Evolutionary conservation across 345 rosid genomes (phyloP), one percentile per base, ranked within the genome.

Genomic region (Litchi chinensis): DNA sequence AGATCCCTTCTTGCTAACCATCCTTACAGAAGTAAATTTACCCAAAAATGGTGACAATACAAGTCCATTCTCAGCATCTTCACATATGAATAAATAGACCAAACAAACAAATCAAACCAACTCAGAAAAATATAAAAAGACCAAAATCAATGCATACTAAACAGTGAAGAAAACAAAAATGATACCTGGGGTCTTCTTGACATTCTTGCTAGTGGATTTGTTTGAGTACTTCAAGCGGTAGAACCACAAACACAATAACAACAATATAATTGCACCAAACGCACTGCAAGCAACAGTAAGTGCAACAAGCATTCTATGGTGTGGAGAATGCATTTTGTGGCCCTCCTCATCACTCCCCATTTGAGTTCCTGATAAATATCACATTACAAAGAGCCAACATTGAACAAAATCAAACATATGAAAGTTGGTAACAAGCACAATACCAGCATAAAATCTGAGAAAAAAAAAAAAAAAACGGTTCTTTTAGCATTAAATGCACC

Each of bases 231-330:
- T 90, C 77, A 83, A 77, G 77, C 60, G 85, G 69, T 77, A 87
- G 81, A 80, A 64, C 93, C 94, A 91, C 73, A 82, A 89, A 77
- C 83, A 89, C 39, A 87, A 77, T 57, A 89, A 78, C 68, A 79
- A 81, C 40, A 88, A 28, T 67, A 90, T 65, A 72, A 89, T 79
- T 9, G 87, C 65, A 77, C 71, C 90, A 74, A 89, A 80, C 50
- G 88, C 84, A 81, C 87, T 79, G 77, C 93, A 91, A 64, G 88
- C 81, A 84, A 91, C 91, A 83, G 81, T 75, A 59, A 96, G 87
- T 76, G 89, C 82, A 74, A 88, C 72, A 46, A 86, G 56, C 62
- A 86, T 77, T 80, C 83, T 93, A 84, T 79, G 86, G 79, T 80
- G 82, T 18, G 81, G 81, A 75, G 80, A 81, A 73, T 83, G 81